Percentiles rank a stretch among this genome's conserved stretches.
Evolutionary conservation across 1,284 basidiomycete species (phyloP).

Genomic region (Boletus hoseneyae): DNA sequence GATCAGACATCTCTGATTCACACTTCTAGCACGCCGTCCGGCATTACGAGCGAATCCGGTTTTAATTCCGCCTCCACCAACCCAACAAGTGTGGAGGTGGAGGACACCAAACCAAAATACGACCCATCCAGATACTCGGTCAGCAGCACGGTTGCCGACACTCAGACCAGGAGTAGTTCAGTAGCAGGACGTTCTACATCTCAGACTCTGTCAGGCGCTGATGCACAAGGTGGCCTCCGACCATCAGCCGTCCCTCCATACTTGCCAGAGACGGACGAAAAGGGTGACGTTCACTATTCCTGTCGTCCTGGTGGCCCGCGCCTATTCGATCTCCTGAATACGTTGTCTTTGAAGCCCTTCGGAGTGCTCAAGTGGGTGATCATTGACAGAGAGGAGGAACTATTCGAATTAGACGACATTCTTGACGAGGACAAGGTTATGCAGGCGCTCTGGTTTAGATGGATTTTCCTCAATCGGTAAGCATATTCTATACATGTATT

Average conservation of each 20-base stretch:
- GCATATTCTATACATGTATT: slow-evolving; percentile 5
- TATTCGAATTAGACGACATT: slow-evolving; percentile 64
- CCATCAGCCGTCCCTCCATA: slow-evolving; percentile 53
- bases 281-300: slow-evolving; percentile 51
- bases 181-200: slow-evolving; percentile 18
- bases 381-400: slow-evolving; percentile 66
- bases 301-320: slow-evolving; percentile 62
- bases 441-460: slow-evolving; percentile 69
- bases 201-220: slow-evolving; percentile 28
- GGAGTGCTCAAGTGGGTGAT: slow-evolving; percentile 66
- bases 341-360: slow-evolving; percentile 53
- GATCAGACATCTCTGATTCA: slow-evolving; percentile 7
- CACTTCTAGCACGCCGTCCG: slow-evolving; percentile 19
- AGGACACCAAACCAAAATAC: slow-evolving; percentile 25
- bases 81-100: slow-evolving; percentile 14
- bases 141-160: slow-evolving; percentile 1
- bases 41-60: slow-evolving; percentile 9
- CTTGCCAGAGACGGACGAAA: slow-evolving; percentile 43
- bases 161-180: slow-evolving; percentile 8
- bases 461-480: slow-evolving; percentile 65
- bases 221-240: slow-evolving; percentile 41
- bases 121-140: slow-evolving; percentile 10
- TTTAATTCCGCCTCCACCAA: slow-evolving; percentile 6
- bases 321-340: slow-evolving; percentile 60
- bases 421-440: slow-evolving; percentile 73